A percentile compares a stretch with the other conserved stretches of the same genome.
Evolutionary conservation across 2,329 filamentous ascomycete species (phyloP).

Genomic region (Chalaropsis ovoidea): DNA sequence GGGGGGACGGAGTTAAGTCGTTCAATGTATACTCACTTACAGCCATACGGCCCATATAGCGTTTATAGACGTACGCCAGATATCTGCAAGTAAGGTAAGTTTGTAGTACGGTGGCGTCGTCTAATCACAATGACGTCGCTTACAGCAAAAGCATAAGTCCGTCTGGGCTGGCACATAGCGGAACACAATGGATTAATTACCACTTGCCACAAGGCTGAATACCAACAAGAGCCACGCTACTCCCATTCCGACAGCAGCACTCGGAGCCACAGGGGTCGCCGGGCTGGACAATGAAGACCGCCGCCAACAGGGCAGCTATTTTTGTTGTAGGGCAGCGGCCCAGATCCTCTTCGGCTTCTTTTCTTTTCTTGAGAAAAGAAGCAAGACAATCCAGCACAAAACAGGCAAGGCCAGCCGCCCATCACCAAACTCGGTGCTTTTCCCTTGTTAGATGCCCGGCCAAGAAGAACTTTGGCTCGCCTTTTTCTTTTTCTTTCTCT

Average conservation of each 20-base stretch:
- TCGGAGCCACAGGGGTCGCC: too few relatives aligned
- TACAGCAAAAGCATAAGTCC: background rate
- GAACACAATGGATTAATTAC: background rate
- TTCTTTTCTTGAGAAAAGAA: background rate
- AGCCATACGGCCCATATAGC: too few relatives aligned
- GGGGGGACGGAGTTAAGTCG: background rate
- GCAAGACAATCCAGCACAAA: background rate
- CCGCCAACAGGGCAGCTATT: background rate
- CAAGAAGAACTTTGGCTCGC: background rate
- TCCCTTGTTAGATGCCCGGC: background rate
- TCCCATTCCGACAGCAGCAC: background rate
- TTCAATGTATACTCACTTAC: background rate
- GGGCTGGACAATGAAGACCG: background rate
- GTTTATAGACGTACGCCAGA: too few relatives aligned
- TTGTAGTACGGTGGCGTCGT: background rate
- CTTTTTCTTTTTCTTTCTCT: background rate
- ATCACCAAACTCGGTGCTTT: background rate
- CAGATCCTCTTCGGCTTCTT: background rate
- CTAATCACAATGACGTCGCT: slow-evolving; percentile 1
- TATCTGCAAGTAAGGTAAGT: too few relatives aligned
- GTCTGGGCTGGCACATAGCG: background rate
- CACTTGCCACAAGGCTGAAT: background rate
- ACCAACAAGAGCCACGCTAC: slow-evolving; percentile 2
- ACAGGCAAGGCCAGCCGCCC: slow-evolving; percentile 5
- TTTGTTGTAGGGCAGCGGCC: background rate